phyloP scores from a whole-genome alignment of 106 monocot species.

The Xerophyta viscosa region DNA sequence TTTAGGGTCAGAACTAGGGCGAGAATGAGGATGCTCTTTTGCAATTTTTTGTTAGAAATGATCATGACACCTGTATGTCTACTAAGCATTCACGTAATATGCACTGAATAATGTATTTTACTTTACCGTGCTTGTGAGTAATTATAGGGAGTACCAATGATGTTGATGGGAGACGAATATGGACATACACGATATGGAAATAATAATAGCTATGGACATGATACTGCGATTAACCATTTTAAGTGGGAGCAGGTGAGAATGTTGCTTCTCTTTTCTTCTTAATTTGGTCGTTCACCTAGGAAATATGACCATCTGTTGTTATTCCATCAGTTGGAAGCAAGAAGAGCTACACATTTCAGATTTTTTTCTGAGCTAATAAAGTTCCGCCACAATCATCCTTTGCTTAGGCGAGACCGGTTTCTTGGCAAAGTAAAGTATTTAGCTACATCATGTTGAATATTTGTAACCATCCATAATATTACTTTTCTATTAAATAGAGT shows the following conservation, averaged over 20 bases:
- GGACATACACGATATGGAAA: constrained; percentile 94
- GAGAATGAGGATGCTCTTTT: too few relatives aligned
- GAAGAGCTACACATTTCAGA: constrained; percentile 55
- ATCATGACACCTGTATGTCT: too few relatives aligned
- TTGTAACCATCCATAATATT: too few relatives aligned
- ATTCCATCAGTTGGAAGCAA: constrained; percentile 62
- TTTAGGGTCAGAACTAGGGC: too few relatives aligned
- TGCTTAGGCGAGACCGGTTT: constrained; percentile 56
- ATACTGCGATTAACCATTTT: constrained; percentile 82
- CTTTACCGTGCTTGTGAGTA: too few relatives aligned
- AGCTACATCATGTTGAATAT: not conserved
- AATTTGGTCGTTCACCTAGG: not conserved
- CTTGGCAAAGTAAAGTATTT: constrained; percentile 23
- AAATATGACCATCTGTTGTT: constrained; percentile 3
- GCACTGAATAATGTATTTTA: too few relatives aligned
- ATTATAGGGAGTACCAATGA: constrained; percentile 88
- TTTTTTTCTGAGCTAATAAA: constrained; percentile 89
- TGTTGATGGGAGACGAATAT: constrained; percentile 99
- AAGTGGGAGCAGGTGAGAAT: constrained; percentile 74
- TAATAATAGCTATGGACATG: constrained; percentile 98
- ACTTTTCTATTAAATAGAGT: too few relatives aligned
- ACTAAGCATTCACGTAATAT: too few relatives aligned
- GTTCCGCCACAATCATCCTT: constrained; percentile 55
- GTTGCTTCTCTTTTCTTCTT: constrained; percentile 3
- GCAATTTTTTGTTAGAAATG: too few relatives aligned